Evolutionary conservation across 768 basidiomycete genomes (phyloP), one percentile per base, ranked within the genome.

Genomic region (Tylopilus rubrobrunneus): DNA sequence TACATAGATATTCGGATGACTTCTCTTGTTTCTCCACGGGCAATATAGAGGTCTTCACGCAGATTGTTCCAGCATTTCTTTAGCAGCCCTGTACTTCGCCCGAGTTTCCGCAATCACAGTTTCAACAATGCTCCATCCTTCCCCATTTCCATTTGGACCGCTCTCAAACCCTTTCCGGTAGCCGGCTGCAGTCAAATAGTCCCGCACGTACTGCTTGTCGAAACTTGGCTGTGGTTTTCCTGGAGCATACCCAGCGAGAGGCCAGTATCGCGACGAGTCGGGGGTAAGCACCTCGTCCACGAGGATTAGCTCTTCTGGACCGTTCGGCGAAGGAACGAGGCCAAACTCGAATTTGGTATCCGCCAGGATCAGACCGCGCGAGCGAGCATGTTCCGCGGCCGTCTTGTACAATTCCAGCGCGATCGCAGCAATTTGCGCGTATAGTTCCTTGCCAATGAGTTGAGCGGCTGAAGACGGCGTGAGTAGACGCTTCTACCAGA

Each of bases 301-400:
- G 45, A 98, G 81, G 57, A 96, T 89, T 23, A 98, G 76, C 25
- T 81, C 71, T 70, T 76, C 61, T 67, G 67, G 7, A 61, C 60
- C 63, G 34, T 59, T 60, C 9, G 63, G 52, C 8, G 74, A 70
- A 4, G 74, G 76, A 45, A 93, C 64, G 42, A 98, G 81, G 6
- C 97, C 97, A 65, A 99, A 99, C 73, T 98, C 97, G 70, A 98
- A 98, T 69, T 99, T 99, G 39, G 95, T 98, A 71, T 99, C 96
- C 23, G 94, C 97, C 42, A 99, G 85, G 63, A 98, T 97, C 53
- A 98, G 77, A 17, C 92, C 95, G 5, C 84, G 80, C 7, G 80
- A 76, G 27, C 76, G 73, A 9, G 92, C 90, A 62, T 92, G 82
- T 27, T 75, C 80, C 0, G 91, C 84, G 2, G 94, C 95, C 39